Base-by-base conservation (phyloP, 164 flowering plant genomes). In the Litsea cubeba region DNA sequence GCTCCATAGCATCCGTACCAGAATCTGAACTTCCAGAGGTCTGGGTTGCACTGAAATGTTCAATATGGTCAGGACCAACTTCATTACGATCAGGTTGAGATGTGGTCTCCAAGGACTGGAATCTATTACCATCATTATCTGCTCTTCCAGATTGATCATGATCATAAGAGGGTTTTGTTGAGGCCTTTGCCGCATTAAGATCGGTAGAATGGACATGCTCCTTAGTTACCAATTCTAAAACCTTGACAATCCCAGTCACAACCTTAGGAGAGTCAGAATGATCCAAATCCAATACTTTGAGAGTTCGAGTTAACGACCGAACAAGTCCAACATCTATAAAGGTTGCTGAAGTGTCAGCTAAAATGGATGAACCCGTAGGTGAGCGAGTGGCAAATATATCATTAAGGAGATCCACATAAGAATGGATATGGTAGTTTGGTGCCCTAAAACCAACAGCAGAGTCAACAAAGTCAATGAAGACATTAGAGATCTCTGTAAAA, bases 1-100 rank as follows among this genome's bases (percentile, higher is more conserved):
- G 97, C 73, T 94, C 97, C 97, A 96, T 94, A 77, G 92, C 95
- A 84, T 91, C 98, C 12, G 95, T 88, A n/a, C 87, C 86, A 65
- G 91, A 89, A 81, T 94, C 99, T 72, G 97, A 96, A 32, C 90
- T 89, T 75, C 88, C 97, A 87, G 83, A 87, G 35, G 84, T 80
- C 57, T 85, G 97, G 50, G 62, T 74, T 35, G 81, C 64, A 78
- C 76, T 81, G 63, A 84, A 90, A 65, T 88, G 69, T 71, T 82
- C 92, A 74, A 69, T 71, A 57, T 79, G 86, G 5, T 25, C 69
- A 66, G 69, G 32, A 17, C 15, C 26, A 25, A 66, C 28, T 66
- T 66, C 69, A 66, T 30, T 32, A 66, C 20, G 49, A 66, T 84
- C 86, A 32, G 88, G 79, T 74, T 85, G 94, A 15, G 88, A 81